These are phyloP conservation scores for Trypanosoma scelopori DNA, from an alignment of 208 protist genomes.

Conservation along the genomic window DNA sequence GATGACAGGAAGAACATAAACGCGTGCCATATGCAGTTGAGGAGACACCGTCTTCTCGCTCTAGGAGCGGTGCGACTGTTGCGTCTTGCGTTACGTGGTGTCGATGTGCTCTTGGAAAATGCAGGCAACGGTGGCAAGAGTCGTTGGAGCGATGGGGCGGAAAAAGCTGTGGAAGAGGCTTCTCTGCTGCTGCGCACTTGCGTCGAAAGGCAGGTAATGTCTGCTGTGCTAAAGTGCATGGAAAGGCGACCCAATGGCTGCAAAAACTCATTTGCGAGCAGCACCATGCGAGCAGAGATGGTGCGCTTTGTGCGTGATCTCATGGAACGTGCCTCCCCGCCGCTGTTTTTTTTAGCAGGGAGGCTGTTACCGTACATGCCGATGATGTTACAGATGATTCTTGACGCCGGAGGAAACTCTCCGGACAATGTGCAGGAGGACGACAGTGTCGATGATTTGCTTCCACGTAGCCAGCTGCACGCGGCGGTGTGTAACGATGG, in stretches of 20 bases:
- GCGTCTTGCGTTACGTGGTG: conserved; percentile 13
- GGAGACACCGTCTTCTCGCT: background rate
- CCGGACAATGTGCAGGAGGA: background rate
- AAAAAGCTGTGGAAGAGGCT: background rate
- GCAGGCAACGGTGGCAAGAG: background rate
- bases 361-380: conserved; percentile 13
- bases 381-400: conserved; percentile 17
- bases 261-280: background rate
- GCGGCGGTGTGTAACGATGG: background rate
- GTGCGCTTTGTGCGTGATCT: conserved; percentile 21
- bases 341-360: conserved; percentile 7
- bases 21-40: background rate
- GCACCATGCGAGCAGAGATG: conserved; percentile 14
- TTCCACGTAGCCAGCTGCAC: background rate
- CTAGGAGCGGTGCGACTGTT: conserved; percentile 6
- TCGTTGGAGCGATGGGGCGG: background rate
- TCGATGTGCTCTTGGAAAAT: conserved; percentile 10
- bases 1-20: too few species aligned
- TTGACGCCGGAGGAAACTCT: conserved; percentile 3
- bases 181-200: conserved; percentile 4
- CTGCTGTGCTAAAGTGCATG: conserved; percentile 7
- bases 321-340: conserved; percentile 16
- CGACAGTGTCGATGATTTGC: background rate
- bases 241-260: background rate
- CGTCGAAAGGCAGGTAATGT: conserved; percentile 15